These are phyloP conservation scores for Phytophthora pisi DNA, from an alignment of 352 stramenopile species.

Conservation along the genomic window DNA sequence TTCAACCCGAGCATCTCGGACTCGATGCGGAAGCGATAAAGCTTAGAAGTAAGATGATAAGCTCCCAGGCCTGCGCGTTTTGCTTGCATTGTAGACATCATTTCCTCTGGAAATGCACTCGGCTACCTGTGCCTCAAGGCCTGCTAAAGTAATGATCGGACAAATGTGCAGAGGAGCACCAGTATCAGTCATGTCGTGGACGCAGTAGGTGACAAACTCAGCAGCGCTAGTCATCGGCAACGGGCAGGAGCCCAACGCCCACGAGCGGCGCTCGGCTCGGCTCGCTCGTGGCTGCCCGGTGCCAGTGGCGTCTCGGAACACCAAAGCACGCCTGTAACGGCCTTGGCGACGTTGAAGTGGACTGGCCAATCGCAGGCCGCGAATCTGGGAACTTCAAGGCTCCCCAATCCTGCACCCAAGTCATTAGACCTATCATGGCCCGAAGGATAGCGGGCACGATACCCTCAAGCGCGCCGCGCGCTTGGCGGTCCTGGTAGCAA, in stretches of 20 bases:
- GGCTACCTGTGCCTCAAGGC: neutral
- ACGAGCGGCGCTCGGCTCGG: neutral
- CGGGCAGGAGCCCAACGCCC: neutral
- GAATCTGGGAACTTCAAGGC: slow-evolving; percentile 17
- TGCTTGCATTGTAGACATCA: slow-evolving; percentile 7
- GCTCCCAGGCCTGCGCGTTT: slow-evolving; percentile 4
- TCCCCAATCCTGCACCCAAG: slow-evolving; percentile 10
- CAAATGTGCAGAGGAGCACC: slow-evolving; percentile 20
- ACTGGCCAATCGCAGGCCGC: slow-evolving; percentile 18
- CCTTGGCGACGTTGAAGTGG: slow-evolving; percentile 23
- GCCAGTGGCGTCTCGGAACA: neutral
- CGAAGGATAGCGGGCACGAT: too few species aligned
- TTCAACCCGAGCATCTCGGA: slow-evolving; percentile 71
- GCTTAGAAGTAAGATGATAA: slow-evolving; percentile 27
- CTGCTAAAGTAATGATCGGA: slow-evolving; percentile 11
- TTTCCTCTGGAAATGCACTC: slow-evolving; percentile 3
- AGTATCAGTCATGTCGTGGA: neutral
- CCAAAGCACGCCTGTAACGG: slow-evolving; percentile 25
- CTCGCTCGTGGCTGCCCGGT: neutral
- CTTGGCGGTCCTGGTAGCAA: neutral
- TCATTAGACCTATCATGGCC: slow-evolving; percentile 2
- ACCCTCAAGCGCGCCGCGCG: too few species aligned
- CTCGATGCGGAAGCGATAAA: slow-evolving; percentile 54
- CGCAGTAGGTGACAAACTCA: neutral
- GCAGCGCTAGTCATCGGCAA: neutral